phyloP scores from a whole-genome alignment of 2,329 filamentous ascomycete species.

The Passalora sequoiae region DNA sequence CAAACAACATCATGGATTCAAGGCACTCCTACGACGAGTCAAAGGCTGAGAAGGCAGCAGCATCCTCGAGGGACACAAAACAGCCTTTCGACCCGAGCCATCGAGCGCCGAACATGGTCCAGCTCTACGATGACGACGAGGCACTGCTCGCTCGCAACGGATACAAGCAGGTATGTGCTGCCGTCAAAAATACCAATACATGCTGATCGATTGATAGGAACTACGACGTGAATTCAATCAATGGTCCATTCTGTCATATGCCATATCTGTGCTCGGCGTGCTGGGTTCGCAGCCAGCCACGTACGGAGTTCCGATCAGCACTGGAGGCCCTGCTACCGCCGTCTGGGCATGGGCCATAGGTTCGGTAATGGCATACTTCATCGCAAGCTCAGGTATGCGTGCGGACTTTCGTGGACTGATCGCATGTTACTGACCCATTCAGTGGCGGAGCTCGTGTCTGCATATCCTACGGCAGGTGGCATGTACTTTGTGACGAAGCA shows the following conservation, averaged over 20 bases:
- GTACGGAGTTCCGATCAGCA: conserved; percentile 53
- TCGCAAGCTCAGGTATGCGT: conserved; percentile 53
- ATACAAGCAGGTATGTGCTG: conserved; percentile 53
- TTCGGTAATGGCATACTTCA: conserved; percentile 59
- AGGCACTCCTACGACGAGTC: conserved; percentile 4
- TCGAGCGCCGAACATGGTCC: conserved; percentile 15
- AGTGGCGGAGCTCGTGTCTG: conserved; percentile 62
- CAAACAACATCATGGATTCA: conserved; percentile 14
- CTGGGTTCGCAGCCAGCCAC: conserved; percentile 62
- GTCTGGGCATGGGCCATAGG: conserved; percentile 64
- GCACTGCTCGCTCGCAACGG: conserved; percentile 57
- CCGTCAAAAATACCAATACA: neutral
- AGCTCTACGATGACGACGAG: conserved; percentile 50
- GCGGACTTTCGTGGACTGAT: conserved; percentile 3
- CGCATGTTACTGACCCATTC: neutral
- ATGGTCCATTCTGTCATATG: conserved; percentile 63
- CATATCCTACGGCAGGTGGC: conserved; percentile 61
- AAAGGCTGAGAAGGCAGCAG: conserved; percentile 11
- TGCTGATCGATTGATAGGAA: conserved; percentile 43
- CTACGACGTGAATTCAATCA: conserved; percentile 59
- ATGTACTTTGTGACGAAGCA: conserved; percentile 66
- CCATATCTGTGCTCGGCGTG: conserved; percentile 60
- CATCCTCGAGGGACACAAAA: conserved; percentile 1
- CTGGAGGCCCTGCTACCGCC: conserved; percentile 58
- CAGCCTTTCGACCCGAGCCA: neutral